Conservation (phyloP, 176 grass and related monocot species). For the Ensete ventricosum region DNA sequence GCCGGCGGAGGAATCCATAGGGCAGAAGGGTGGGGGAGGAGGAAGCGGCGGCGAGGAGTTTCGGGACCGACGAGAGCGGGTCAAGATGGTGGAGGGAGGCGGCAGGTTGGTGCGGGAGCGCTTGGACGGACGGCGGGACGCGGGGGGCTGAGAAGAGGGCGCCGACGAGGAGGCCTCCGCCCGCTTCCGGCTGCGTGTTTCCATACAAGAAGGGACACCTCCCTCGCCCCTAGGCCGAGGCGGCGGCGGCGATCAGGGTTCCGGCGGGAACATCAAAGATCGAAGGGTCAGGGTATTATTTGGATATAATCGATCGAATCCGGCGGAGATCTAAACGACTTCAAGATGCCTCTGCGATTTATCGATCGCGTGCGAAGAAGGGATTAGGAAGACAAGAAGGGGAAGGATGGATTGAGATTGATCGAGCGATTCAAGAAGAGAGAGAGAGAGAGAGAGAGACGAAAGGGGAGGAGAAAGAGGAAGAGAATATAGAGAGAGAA, state of each 20-base stretch:
- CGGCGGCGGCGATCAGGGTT: constrained; percentile 16
- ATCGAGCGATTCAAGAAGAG: neutral
- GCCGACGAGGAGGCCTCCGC: constrained; percentile 65
- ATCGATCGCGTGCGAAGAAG: neutral
- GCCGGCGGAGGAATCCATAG: constrained; percentile 44
- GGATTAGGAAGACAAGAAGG: neutral
- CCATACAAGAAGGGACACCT: constrained; percentile 51
- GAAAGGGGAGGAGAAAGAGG: neutral
- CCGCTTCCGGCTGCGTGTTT: constrained; percentile 96
- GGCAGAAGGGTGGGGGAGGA: constrained; percentile 1
- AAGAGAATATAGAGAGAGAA: neutral
- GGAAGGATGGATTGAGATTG: neutral
- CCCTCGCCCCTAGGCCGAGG: constrained; percentile 33
- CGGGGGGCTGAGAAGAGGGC: constrained; percentile 51
- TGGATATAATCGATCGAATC: too few relatives aligned
- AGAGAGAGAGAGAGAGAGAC: neutral
- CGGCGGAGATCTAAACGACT: neutral
- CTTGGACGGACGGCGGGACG: constrained; percentile 17
- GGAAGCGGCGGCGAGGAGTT: constrained; percentile 27
- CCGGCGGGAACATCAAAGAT: neutral
- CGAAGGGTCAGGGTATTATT: too few relatives aligned
- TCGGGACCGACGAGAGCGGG: constrained; percentile 33
- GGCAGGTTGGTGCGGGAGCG: constrained; percentile 32
- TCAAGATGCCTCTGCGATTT: neutral
- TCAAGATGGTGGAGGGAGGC: constrained; percentile 24